Evolutionary conservation across 129 eudicot species (phyloP).

Genomic region (Gnaphalium uliginosum): DNA sequence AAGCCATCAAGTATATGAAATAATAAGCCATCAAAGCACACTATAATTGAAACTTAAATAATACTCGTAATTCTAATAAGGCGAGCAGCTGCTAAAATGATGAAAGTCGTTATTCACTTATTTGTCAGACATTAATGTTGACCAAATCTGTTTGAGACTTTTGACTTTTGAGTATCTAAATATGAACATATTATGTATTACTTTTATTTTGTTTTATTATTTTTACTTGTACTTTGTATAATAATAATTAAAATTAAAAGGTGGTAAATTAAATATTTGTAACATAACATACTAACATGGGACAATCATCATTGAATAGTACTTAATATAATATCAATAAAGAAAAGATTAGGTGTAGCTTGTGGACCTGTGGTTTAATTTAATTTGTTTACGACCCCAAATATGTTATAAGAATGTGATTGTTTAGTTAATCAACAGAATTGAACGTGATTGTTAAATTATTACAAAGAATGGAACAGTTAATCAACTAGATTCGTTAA

Average conservation of each 20-base stretch:
- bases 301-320: neutral
- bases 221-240: neutral
- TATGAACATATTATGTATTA: too few relatives aligned
- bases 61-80: conserved; percentile 4
- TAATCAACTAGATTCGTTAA: too few relatives aligned
- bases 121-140: conserved; percentile 24
- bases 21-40: conserved; percentile 7
- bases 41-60: neutral
- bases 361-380: too few relatives aligned
- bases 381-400: neutral
- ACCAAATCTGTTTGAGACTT: conserved; percentile 8
- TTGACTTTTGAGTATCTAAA: too few relatives aligned
- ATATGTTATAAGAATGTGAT: neutral
- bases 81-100: conserved; percentile 12
- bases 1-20: neutral
- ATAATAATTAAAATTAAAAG: neutral
- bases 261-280: neutral
- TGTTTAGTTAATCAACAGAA: neutral
- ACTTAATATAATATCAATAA: too few relatives aligned
- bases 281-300: too few relatives aligned
- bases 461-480: too few relatives aligned
- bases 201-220: neutral
- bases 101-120: conserved; percentile 24
- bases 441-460: too few relatives aligned
- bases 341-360: too few relatives aligned